phyloP scores from a whole-genome alignment of 345 rosid genomes.

The Eucalyptus dawsonii region DNA sequence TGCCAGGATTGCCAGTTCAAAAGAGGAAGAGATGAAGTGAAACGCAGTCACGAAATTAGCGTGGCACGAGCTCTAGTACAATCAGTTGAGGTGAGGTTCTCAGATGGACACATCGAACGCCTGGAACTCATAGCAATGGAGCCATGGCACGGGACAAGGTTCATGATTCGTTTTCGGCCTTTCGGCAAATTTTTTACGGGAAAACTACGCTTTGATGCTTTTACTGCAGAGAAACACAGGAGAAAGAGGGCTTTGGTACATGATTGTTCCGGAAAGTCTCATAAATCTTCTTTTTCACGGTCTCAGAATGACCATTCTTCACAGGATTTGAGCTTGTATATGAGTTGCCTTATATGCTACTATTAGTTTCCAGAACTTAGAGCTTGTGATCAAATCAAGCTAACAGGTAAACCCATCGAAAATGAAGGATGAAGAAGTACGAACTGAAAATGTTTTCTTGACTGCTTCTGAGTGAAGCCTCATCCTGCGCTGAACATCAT shows the following conservation, averaged over 20 bases:
- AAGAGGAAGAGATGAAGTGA: slow-evolving; percentile 40
- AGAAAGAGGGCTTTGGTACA: not conserved
- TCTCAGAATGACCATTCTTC: not conserved
- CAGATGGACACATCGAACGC: not conserved
- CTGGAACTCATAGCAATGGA: not conserved
- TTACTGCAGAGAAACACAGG: not conserved
- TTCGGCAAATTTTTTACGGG: not conserved
- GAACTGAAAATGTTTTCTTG: not conserved
- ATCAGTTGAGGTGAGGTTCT: not conserved
- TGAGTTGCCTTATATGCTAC: not conserved
- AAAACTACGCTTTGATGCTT: not conserved
- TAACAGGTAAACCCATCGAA: not conserved
- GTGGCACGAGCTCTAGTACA: not conserved
- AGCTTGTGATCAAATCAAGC: not conserved
- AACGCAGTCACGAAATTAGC: not conserved
- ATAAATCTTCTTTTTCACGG: not conserved
- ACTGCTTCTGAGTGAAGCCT: not conserved
- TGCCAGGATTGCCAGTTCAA: slow-evolving; percentile 24
- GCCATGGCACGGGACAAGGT: not conserved
- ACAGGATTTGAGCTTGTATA: not conserved
- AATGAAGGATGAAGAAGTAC: not conserved
- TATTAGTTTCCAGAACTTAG: not conserved
- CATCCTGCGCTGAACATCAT: not conserved
- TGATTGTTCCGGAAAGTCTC: not conserved
- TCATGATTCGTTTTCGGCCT: not conserved